These are phyloP conservation scores for Boletus chippewaensis DNA, from an alignment of 1,284 basidiomycete species.

Conservation along the genomic window DNA sequence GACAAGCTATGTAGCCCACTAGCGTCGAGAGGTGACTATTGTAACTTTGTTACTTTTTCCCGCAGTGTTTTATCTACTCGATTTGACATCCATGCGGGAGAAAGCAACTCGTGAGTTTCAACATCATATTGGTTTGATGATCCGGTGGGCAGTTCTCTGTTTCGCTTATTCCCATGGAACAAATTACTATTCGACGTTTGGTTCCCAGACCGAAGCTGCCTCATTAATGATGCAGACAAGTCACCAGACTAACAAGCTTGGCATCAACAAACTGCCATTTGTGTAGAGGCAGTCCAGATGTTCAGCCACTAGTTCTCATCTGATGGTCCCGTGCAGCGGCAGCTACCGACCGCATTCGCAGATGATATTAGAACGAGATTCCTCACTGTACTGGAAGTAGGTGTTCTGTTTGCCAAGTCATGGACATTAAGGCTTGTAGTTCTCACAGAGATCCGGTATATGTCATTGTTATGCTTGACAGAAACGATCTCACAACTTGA, in stretches of 20 bases:
- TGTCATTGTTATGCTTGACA: not conserved
- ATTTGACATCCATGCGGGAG: slow-evolving; percentile 22
- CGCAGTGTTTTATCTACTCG: slow-evolving; percentile 27
- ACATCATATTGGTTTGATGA: not conserved
- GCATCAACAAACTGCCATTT: no score
- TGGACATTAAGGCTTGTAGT: not conserved
- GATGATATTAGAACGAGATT: not conserved
- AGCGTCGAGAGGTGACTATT: slow-evolving; percentile 15
- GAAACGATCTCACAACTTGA: not conserved
- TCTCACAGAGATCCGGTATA: not conserved
- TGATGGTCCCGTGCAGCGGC: not conserved
- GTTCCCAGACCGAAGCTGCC: not conserved
- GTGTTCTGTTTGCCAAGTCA: not conserved
- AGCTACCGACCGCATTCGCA: not conserved
- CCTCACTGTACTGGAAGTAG: not conserved
- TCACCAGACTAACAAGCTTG: not conserved
- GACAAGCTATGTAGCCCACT: slow-evolving; percentile 30
- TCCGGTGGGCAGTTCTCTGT: not conserved
- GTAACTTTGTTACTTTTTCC: slow-evolving; percentile 15
- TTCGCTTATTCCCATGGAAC: not conserved
- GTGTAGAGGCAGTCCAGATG: no score
- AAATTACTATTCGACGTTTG: not conserved
- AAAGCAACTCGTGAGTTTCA: slow-evolving; percentile 2
- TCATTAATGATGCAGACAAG: not conserved
- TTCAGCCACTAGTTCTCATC: no score